Base-by-base conservation (phyloP, 2,329 filamentous ascomycete species). In the Botryotinia calthae region DNA sequence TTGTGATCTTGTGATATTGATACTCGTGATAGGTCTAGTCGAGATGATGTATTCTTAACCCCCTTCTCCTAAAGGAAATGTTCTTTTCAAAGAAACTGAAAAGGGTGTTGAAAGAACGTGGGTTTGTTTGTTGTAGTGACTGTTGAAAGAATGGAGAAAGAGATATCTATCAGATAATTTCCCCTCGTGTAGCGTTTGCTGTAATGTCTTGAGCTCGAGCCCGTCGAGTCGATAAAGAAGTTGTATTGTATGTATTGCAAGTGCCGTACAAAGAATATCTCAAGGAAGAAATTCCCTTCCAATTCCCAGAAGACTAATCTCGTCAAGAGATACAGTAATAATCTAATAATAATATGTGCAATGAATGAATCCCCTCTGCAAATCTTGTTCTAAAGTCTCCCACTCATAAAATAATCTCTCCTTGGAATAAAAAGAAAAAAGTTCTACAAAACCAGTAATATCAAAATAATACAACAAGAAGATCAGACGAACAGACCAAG, bases 401-500 rank as follows among this genome's bases (percentile, higher is more conserved):
- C 31, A 40, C 31, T 54, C 46, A 40, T 63, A 54, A 40, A 40
- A 54, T 3, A 54, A 28, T 54, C 46, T 66, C 25, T 18, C 37
- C 25, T n/a, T 40, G 18, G 28, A 37, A 65, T 5, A 46, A 46
- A 44, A 44, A 46, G 28, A 34, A 46, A 22, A 34, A 64, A 7
- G 42, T 63, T 63, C n/a, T 40, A 63, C 40, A 63, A 44, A 20
- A 28, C 40, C 40, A 63, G 25, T 44, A 42, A 28, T 31, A 31
- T 59, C 8, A 40, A 40, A 28, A 40, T 10, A 22, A 66, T 10
- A 31, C n/a, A 25, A 44, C 40, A 46, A 62, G 20, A 44, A 44
- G 18, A 70, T 62, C 31, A n/a, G 44, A 70, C 14, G 54, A 70
- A 62, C 51, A n/a, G 34, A 62, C 9, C 46, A 70, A 56, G 22